phyloP scores from a whole-genome alignment of 2,329 filamentous ascomycete species.

The Seiridium unicorne region DNA sequence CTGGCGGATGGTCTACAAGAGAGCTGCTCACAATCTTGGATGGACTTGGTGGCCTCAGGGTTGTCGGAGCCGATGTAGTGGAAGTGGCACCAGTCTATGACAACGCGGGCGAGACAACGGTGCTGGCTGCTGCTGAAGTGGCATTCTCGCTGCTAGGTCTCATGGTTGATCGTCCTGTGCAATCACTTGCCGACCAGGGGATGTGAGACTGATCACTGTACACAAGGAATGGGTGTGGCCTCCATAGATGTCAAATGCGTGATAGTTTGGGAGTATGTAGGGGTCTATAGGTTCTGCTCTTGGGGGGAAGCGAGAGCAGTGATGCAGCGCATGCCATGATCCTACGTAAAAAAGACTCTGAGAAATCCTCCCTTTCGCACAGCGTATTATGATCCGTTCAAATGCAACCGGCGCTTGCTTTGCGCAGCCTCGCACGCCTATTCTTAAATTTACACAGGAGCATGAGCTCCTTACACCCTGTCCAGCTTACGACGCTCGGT shows the following conservation, averaged over 20 bases:
- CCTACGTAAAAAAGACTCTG: conserved; percentile 8
- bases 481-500: conserved; percentile 84
- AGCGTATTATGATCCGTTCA: conserved; percentile 20
- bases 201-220: neutral
- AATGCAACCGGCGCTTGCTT: neutral
- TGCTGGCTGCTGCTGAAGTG: conserved; percentile 70
- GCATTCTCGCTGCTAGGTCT: conserved; percentile 70
- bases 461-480: conserved; percentile 45
- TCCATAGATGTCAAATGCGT: conserved; percentile 2
- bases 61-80: conserved; percentile 77
- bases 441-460: conserved; percentile 17
- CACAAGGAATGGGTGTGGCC: too few species aligned
- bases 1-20: conserved; percentile 77
- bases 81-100: conserved; percentile 80
- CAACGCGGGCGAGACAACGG: conserved; percentile 69
- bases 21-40: conserved; percentile 74
- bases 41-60: conserved; percentile 67
- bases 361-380: conserved; percentile 14
- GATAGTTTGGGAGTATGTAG: conserved; percentile 1
- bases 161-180: conserved; percentile 46
- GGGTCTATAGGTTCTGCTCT: conserved; percentile 1
- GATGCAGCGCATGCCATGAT: conserved; percentile 8
- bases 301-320: neutral
- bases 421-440: neutral
- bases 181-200: conserved; percentile 2